phyloP scores from a whole-genome alignment of 139 green algal genomes.

The Gonium pectorale region DNA sequence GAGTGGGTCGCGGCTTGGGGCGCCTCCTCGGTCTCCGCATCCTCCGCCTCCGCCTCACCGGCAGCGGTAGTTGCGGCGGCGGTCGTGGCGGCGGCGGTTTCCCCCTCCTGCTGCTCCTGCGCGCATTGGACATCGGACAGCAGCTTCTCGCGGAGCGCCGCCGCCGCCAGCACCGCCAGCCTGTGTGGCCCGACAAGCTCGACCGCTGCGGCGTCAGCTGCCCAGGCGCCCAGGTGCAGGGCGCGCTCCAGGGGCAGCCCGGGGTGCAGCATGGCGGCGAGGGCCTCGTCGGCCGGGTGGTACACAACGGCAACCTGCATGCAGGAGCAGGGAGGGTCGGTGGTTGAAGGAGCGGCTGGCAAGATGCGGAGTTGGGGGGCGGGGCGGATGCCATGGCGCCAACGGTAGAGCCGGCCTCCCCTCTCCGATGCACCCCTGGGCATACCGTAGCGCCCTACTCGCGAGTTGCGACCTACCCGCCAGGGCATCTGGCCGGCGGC shows the following conservation, averaged over 20 bases:
- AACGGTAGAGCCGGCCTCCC: too few relatives aligned
- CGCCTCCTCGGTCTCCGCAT: background rate
- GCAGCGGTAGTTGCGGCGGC: background rate
- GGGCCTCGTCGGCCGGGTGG: background rate
- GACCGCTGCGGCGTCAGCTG: too few relatives aligned
- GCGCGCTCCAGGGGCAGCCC: background rate
- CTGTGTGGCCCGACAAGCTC: background rate
- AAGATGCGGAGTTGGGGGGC: background rate
- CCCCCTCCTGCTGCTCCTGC: background rate
- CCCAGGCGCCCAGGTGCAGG: background rate
- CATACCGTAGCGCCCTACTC: too few relatives aligned
- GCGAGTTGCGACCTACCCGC: too few relatives aligned
- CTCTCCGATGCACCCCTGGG: too few relatives aligned
- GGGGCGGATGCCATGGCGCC: background rate
- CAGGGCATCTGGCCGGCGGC: too few relatives aligned
- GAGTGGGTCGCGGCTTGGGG: background rate
- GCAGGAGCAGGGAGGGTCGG: background rate
- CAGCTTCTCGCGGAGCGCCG: background rate
- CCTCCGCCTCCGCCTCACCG: background rate
- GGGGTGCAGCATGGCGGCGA: conserved; percentile 1
- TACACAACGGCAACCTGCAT: background rate
- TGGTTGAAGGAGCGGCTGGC: background rate
- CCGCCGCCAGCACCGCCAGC: background rate
- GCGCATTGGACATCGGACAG: background rate
- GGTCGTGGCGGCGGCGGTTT: background rate